Evolutionary conservation across 225 moss, liverwort and hornwort species (phyloP).

Genomic region (Antitrichia curtipendula): DNA sequence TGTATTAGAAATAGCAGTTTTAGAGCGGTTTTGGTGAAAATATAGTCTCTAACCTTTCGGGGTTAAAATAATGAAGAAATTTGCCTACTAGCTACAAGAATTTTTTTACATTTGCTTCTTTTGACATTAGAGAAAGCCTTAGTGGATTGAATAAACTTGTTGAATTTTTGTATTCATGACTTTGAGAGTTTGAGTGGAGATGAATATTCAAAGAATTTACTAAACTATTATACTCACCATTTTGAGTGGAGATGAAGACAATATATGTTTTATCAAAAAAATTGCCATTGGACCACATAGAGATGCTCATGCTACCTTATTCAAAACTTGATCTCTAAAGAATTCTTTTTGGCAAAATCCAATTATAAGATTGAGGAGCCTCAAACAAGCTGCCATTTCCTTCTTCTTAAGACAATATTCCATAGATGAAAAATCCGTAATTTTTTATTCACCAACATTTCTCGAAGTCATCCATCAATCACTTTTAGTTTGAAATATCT

Average conservation of each 20-base stretch:
- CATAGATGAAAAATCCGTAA: rapidly evolving
- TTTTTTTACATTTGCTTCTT: neutral
- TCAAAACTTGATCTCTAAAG: neutral
- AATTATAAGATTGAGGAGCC: rapidly evolving
- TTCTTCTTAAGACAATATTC: neutral
- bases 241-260: neutral
- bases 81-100: rapidly evolving
- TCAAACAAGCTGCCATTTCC: rapidly evolving
- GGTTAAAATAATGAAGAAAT: neutral
- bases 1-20: too few relatives aligned
- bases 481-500: rapidly evolving
- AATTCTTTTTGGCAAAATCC: rapidly evolving
- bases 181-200: rapidly evolving
- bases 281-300: rapidly evolving
- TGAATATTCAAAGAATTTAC: neutral
- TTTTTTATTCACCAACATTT: rapidly evolving
- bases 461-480: neutral
- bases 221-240: rapidly evolving
- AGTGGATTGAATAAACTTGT: neutral
- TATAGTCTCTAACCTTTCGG: too few relatives aligned
- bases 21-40: too few relatives aligned
- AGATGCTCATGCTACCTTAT: neutral
- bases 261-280: rapidly evolving
- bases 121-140: rapidly evolving
- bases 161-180: neutral